Base-by-base conservation (phyloP, 768 basidiomycete genomes). In the Rhodocollybia butyracea region DNA sequence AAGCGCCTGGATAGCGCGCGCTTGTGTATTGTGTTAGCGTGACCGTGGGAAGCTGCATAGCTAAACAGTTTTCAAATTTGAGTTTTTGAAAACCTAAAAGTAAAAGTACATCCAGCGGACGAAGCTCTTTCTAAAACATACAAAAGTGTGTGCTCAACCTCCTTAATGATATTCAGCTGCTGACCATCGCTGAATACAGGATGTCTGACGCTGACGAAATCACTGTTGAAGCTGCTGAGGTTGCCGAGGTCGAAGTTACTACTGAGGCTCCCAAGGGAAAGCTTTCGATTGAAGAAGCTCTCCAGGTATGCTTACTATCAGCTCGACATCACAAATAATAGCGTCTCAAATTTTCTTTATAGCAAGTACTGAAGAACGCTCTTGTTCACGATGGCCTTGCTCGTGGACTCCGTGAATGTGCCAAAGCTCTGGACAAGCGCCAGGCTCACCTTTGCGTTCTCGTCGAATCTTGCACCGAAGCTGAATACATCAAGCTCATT, bases 141-240 rank as follows among this genome's bases (percentile, higher is more conserved):
- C n/a, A n/a, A n/a, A n/a, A n/a, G n/a, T n/a, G n/a, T n/a, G n/a
- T n/a, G n/a, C n/a, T n/a, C n/a, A n/a, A n/a, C n/a, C n/a, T n/a
- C n/a, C n/a, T n/a, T n/a, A n/a, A n/a, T n/a, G n/a, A n/a, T n/a
- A n/a, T n/a, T n/a, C n/a, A n/a, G n/a, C n/a, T n/a, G n/a, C n/a
- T n/a, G n/a, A n/a, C n/a, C n/a, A 51, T 53, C n/a, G 15, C 19
- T 47, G n/a, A 65, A 63, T 58, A 43, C 46, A 42, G 57, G 81
- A 94, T 94, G 91, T 94, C 91, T 89, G 90, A 94, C 89, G 91
- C 91, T 91, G 91, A 89, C 91, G 91, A 94, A 91, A 90, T 90
- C 76, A 86, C 89, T 72, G 83, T 91, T 68, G 89, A 91, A 42
- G 81, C 76, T 64, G 68, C 75, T 52, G 48, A 50, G 22, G 82